Base-by-base conservation (phyloP, 129 eudicot species). In the Escallonia herrerae region DNA sequence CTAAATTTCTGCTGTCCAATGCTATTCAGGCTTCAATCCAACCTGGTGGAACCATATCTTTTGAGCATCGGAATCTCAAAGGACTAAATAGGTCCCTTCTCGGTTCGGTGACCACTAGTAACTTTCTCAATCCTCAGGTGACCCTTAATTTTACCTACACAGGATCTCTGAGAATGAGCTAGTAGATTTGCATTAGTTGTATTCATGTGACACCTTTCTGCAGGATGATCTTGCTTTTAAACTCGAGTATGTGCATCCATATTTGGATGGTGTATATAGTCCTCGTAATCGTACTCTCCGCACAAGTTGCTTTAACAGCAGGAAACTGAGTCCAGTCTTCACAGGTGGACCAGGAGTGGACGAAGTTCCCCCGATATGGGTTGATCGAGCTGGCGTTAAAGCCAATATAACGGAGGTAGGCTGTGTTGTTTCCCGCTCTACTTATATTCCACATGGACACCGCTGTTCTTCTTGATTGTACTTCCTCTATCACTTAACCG, bases 281-380 rank as follows among this genome's bases (percentile, higher is more conserved):
- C 68, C 97, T 43, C 93, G 95, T 58, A 86, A 86, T 70, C 99
- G 99, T 59, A 82, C 97, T 54, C 80, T 94, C 71, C 89, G 87
- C 60, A 72, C 93, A 60, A 86, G 87, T 60, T 83, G 88, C 76
- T 94, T 94, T 62, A 94, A 94, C 77, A 84, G 96, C 80, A 80
- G 93, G 72, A 94, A 94, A 72, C 77, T 86, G 74, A 94, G 99
- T 72, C 99, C 99, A 11, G 99, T 94, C 40, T 94, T 94, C 82
- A 94, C 97, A 2, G 97, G 99, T 42, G 99, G 99, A 7, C 99
- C 99, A n/a, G 99, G 91, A 41, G 74, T 89, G 61, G 90, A 84
- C 43, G 99, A 94, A 78, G 97, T 94, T 62, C 99, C 99, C 54
- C 95, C 99, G 14, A 86, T 94, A 45, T 89, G 96, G 99, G 99